These are phyloP conservation scores for Lactarius sanguifluus DNA, from an alignment of 768 basidiomycete species.

Conservation along the genomic window DNA sequence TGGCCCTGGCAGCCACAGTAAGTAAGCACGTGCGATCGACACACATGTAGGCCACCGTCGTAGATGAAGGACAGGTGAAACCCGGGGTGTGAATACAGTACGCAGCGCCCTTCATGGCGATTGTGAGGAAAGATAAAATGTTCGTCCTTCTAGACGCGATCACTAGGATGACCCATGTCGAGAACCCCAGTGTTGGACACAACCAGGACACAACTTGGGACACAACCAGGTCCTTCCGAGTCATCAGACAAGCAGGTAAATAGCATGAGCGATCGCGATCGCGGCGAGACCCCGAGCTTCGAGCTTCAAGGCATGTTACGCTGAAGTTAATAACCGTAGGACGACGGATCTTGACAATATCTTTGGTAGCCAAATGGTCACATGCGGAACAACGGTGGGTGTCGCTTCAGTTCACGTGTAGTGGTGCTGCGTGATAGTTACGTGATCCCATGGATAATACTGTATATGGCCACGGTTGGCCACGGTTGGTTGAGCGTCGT, in stretches of 20 bases:
- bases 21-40: not conserved
- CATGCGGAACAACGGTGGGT: not conserved
- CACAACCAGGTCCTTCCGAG: no score
- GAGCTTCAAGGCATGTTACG: not conserved
- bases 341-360: not conserved
- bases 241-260: not conserved
- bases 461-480: no score
- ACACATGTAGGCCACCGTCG: not conserved
- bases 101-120: not conserved
- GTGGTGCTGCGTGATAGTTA: no score
- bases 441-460: no score
- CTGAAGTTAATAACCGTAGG: not conserved
- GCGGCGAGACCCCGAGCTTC: not conserved
- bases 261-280: not conserved
- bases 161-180: not conserved
- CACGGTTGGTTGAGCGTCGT: not conserved
- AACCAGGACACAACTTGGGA: no score
- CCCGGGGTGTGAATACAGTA: not conserved
- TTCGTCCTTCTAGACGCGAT: not conserved
- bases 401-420: not conserved
- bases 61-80: not conserved
- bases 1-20: not conserved
- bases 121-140: not conserved
- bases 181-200: not conserved
- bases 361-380: not conserved